Base-by-base conservation (phyloP, 2,329 filamentous ascomycete genomes). In the Eutypa lata region DNA sequence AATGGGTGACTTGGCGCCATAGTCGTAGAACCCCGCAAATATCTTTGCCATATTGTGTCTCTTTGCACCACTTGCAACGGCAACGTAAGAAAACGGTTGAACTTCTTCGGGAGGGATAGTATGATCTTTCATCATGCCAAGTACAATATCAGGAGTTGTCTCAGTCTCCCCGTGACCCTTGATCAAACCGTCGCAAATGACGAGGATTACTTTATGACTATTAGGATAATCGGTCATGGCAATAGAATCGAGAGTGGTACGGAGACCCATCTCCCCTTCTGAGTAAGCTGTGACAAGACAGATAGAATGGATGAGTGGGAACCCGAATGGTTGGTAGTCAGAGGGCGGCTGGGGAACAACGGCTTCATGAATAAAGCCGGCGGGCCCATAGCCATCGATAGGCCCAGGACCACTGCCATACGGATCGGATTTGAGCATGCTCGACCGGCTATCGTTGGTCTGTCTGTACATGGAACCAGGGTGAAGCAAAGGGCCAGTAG, bases 1-100 rank as follows among this genome's bases (percentile, higher is more conserved):
- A 56, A 99, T 89, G 49, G 81, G 76, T 11, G 91, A 96, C 60
- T 89, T 81, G 54, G 82, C 75, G 50, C 95, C 94, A 65, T 97
- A 99, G 71, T 97, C 91, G 73, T 99, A 99, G 78, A 97, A 99
- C 44, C 95, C 95, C 52, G 92, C 88, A 73, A 97, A 97, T 53
- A 97, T 86, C 79, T 97, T 97, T 63, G 94, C 93, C 94, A 97
- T 99, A 74, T 97, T 99, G 83, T 99, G 95, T 64, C 94, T 87
- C 78, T 99, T 99, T 47, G 92, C 89, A 53, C 94, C 94, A 68
- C 89, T 94, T 40, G 94, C 91, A 33, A 99, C 93, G 13, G 94
- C 95, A 49, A 99, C 94, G 61, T 99, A 99, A 1, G 93, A 97
- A 73, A 91, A 97, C 0, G 91, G 82, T 64, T 91, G 80, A 2